A percentile compares a stretch with the other conserved stretches of the same genome.
phyloP scores from a whole-genome alignment of 805 yeast genomes.

The Spathaspora arborariae region DNA sequence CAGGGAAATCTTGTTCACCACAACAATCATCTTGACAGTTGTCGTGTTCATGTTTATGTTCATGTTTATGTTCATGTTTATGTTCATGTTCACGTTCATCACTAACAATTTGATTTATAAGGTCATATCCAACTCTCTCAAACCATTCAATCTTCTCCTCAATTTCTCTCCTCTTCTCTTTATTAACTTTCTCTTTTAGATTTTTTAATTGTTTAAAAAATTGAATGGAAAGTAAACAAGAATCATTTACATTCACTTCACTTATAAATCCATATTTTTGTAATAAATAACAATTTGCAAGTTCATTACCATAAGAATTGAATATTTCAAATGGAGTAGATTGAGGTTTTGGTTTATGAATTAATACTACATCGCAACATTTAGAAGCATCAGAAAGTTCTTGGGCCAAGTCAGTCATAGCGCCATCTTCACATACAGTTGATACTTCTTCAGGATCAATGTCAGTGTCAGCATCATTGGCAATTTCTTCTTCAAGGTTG shows the following conservation, averaged over 20 bases:
- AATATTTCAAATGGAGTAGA: conserved; percentile 52
- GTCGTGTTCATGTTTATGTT: conserved; percentile 3
- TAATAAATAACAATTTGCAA: conserved; percentile 60
- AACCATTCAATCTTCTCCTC: conserved; percentile 46
- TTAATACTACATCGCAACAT: conserved; percentile 69
- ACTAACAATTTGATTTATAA: conserved; percentile 23
- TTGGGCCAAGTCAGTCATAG: conserved; percentile 29
- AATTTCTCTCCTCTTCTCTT: conserved; percentile 27
- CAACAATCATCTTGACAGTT: conserved; percentile 9
- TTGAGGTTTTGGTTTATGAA: conserved; percentile 39
- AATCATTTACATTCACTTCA: conserved; percentile 43
- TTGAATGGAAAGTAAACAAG: conserved; percentile 55
- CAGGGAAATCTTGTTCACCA: conserved; percentile 21
- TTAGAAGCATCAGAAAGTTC: conserved; percentile 35
- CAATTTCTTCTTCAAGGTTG: conserved; percentile 20
- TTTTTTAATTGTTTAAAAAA: conserved; percentile 28
- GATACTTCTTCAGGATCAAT: conserved; percentile 23
- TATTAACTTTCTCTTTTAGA: conserved; percentile 16
- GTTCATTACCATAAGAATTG: conserved; percentile 75
- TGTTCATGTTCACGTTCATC: conserved; percentile 13
- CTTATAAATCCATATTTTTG: conserved; percentile 80
- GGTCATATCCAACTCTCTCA: conserved; percentile 41
- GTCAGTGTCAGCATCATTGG: conserved; percentile 20
- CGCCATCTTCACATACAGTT: conserved; percentile 13
- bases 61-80: conserved; percentile 13